A percentile compares a stretch with the other conserved stretches of the same genome.
phyloP scores from a whole-genome alignment of 768 basidiomycete species.

The Naganishia vaughanmartiniae region DNA sequence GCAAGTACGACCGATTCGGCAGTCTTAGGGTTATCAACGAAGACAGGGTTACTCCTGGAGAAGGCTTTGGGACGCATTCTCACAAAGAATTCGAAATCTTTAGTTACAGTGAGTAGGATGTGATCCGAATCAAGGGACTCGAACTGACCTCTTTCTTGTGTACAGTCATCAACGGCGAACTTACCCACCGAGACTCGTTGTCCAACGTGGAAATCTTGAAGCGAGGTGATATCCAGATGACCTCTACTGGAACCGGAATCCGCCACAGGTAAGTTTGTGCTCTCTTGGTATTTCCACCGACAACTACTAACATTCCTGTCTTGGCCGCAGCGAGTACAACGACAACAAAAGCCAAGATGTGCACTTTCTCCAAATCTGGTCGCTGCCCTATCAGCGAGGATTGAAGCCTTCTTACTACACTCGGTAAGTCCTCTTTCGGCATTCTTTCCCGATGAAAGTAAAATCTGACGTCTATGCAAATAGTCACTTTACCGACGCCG shows the following conservation, averaged over 20 bases:
- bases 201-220: constrained; percentile 83
- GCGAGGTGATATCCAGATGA: constrained; percentile 86
- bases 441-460: constrained; percentile 1
- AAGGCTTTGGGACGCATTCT: constrained; percentile 81
- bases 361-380: constrained; percentile 74
- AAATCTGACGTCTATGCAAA: constrained; percentile 5
- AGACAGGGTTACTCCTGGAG: constrained; percentile 52
- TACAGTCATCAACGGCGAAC: constrained; percentile 50
- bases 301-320: constrained; percentile 14
- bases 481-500: constrained; percentile 73
- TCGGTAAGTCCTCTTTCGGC: constrained; percentile 54
- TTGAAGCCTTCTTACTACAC: constrained; percentile 81
- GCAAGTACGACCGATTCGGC: constrained; percentile 63
- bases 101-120: constrained; percentile 33
- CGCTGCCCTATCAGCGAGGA: constrained; percentile 55
- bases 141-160: neutral
- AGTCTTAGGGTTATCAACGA: constrained; percentile 87
- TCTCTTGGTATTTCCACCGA: neutral
- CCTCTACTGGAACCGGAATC: constrained; percentile 88
- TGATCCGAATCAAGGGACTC: neutral
- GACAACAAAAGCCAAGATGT: constrained; percentile 52
- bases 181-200: constrained; percentile 76
- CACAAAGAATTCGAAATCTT: constrained; percentile 58
- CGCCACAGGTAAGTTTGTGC: constrained; percentile 57
- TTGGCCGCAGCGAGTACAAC: constrained; percentile 61